These are phyloP conservation scores for Castanea sativa DNA, from an alignment of 306 rosid genomes.

Conservation along the genomic window DNA sequence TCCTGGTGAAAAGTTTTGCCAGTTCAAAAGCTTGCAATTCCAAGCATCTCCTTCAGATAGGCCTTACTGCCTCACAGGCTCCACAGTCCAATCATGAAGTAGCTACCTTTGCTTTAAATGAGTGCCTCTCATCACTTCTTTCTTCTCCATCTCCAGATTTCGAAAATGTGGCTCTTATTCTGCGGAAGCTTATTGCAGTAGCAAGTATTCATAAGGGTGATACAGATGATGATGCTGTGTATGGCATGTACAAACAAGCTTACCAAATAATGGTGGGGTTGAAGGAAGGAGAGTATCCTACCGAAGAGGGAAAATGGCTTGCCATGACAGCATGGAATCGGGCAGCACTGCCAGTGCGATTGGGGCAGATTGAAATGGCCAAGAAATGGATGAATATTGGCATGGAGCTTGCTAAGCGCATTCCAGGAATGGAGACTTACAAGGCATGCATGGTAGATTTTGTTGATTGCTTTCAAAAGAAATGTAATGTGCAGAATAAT, in stretches of 20 bases:
- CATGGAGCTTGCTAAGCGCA: conserved; percentile 70
- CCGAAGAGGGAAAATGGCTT: conserved; percentile 91
- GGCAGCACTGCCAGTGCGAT: conserved; percentile 74
- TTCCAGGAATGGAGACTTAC: conserved; percentile 82
- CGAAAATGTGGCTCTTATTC: conserved; percentile 59
- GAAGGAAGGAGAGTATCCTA: conserved; percentile 80
- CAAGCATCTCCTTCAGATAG: conserved; percentile 70
- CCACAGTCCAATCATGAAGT: conserved; percentile 64
- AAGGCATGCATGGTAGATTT: conserved; percentile 82
- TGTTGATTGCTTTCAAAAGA: conserved; percentile 43
- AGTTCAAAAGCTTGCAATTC: conserved; percentile 71
- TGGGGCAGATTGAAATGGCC: conserved; percentile 73
- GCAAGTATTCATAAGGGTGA: conserved; percentile 75
- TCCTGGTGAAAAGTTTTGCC: conserved; percentile 53
- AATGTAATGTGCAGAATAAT: conserved; percentile 28
- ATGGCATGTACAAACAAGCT: conserved; percentile 71
- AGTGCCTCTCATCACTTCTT: conserved; percentile 75
- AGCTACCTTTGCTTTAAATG: conserved; percentile 69
- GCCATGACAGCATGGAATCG: conserved; percentile 96
- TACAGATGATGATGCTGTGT: conserved; percentile 72
- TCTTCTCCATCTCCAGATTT: conserved; percentile 71
- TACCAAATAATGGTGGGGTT: conserved; percentile 83
- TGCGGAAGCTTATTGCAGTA: conserved; percentile 71
- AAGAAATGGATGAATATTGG: conserved; percentile 86
- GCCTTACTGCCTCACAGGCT: conserved; percentile 73